phyloP scores from a whole-genome alignment of 345 rosid species.

The Lumnitzera racemosa region DNA sequence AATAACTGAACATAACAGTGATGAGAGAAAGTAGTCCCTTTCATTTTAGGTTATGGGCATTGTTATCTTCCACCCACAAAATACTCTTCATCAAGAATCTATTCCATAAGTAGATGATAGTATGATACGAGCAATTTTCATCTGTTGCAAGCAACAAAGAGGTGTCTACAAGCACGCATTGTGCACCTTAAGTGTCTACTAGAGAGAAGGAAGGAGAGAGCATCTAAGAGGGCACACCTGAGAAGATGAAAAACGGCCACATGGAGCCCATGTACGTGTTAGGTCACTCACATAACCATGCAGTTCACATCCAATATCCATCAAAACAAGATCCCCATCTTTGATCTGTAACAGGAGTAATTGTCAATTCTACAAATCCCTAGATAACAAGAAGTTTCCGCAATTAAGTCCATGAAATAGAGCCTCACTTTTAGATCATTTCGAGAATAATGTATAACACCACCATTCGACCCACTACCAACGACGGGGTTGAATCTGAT shows the following conservation, averaged over 20 bases:
- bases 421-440: conserved; percentile 79
- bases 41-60: too few relatives aligned
- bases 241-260: conserved; percentile 65
- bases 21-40: too few relatives aligned
- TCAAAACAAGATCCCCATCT: conserved; percentile 82
- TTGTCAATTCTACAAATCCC: not conserved
- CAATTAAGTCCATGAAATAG: conserved; percentile 5
- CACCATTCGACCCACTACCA: conserved; percentile 89
- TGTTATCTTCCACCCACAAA: too few relatives aligned
- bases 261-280: conserved; percentile 92
- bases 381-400: not conserved
- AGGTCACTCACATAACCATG: conserved; percentile 96
- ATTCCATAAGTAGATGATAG: too few relatives aligned
- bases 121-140: too few relatives aligned
- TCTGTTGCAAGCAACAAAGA: too few relatives aligned
- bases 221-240: conserved; percentile 39
- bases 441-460: conserved; percentile 88
- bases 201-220: too few relatives aligned
- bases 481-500: conserved; percentile 90
- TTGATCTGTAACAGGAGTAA: conserved; percentile 42
- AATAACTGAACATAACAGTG: too few relatives aligned
- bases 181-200: too few relatives aligned
- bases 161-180: too few relatives aligned
- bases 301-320: conserved; percentile 97
- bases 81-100: too few relatives aligned